phyloP scores from a whole-genome alignment of 768 basidiomycete genomes.

The Lyophyllum atratum region DNA sequence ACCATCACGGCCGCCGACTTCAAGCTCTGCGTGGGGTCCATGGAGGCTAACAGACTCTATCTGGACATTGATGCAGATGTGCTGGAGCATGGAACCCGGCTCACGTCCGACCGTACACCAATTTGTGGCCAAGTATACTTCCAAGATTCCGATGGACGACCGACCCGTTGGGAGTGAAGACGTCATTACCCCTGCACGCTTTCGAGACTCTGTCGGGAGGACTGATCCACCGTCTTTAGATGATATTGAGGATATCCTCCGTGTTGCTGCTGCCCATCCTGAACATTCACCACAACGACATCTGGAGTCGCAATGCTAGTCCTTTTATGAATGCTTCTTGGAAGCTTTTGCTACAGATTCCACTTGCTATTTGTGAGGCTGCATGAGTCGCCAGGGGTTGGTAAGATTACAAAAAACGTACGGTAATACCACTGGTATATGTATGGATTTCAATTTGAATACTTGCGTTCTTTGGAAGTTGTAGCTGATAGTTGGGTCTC shows the following conservation, averaged over 20 bases:
- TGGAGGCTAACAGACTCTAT: slow-evolving; percentile 1
- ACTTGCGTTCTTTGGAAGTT: too few relatives aligned
- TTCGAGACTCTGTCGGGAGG: slow-evolving; percentile 3
- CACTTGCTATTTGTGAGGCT: too few relatives aligned
- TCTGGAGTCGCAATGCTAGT: too few relatives aligned
- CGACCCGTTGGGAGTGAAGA: not conserved
- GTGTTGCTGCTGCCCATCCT: too few relatives aligned
- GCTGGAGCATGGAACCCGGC: not conserved
- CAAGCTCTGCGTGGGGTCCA: slow-evolving; percentile 1
- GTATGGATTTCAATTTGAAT: too few relatives aligned
- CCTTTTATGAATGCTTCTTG: too few relatives aligned
- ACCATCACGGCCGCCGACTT: slow-evolving; percentile 14
- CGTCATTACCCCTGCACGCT: not conserved
- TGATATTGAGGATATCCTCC: not conserved
- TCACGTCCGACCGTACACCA: not conserved
- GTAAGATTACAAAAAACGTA: too few relatives aligned
- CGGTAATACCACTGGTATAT: too few relatives aligned
- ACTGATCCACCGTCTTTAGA: not conserved
- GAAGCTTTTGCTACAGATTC: too few relatives aligned
- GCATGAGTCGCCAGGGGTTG: too few relatives aligned
- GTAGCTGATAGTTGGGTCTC: too few relatives aligned
- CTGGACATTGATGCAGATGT: not conserved
- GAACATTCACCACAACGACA: too few relatives aligned
- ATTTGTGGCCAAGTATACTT: not conserved
- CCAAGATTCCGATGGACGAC: not conserved